These are phyloP conservation scores for Trichosphaerium sp. DNA, from an alignment of 78 protist species.

Conservation along the genomic window DNA sequence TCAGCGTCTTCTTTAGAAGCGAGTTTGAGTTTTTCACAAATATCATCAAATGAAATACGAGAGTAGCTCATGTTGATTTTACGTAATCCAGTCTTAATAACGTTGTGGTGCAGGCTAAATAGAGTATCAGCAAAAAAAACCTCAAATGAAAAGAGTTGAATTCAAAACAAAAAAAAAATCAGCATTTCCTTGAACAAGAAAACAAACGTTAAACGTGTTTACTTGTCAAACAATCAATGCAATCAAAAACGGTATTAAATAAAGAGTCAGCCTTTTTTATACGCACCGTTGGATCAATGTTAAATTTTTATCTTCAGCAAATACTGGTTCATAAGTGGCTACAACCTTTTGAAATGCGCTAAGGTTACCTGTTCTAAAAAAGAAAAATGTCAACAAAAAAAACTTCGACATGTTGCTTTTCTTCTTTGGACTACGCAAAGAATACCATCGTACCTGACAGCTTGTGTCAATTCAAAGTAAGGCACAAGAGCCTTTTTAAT, in stretches of 20 bases:
- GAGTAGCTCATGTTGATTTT: slow-evolving; percentile 70
- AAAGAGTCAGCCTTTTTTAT: no score
- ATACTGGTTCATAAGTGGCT: slow-evolving; percentile 20
- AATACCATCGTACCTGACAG: no score
- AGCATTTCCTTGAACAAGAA: neutral
- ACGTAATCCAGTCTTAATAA: slow-evolving; percentile 86
- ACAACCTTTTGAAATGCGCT: slow-evolving; percentile 36
- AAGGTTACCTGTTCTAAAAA: slow-evolving; percentile 71
- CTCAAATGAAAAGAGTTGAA: neutral
- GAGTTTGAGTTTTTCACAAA: slow-evolving; percentile 68
- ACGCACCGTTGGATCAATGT: slow-evolving; percentile 54
- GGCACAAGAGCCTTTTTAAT: slow-evolving; percentile 63
- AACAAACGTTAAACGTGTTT: neutral
- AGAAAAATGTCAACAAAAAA: neutral
- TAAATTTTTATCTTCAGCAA: slow-evolving; percentile 63
- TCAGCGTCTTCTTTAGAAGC: slow-evolving; percentile 78
- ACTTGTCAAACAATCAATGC: neutral
- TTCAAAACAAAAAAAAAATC: neutral
- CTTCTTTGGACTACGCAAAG: no score
- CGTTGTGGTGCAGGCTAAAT: slow-evolving; percentile 82
- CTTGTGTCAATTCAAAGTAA: slow-evolving; percentile 69
- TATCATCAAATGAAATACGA: slow-evolving; percentile 66
- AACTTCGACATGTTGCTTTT: no score
- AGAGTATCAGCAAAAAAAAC: neutral
- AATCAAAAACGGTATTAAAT: neutral